Conservation (phyloP, 768 basidiomycete species). For the Pholiota conissans region DNA sequence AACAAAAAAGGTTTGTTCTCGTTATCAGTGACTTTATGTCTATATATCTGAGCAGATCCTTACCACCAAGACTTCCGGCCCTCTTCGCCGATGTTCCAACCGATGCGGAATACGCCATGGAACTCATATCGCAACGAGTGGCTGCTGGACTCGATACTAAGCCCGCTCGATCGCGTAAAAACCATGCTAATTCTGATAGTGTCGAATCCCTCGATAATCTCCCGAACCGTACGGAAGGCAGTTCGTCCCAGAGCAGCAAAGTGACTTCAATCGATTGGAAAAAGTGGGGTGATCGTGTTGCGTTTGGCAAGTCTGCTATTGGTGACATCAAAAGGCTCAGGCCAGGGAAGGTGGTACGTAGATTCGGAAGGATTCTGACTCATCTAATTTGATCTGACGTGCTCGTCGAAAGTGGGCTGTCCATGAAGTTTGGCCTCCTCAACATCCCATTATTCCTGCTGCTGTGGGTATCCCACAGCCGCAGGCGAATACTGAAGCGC, state of each 20-base stretch:
- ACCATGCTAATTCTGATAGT: conserved; percentile 13
- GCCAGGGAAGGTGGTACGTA: conserved; percentile 33
- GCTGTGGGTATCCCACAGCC: conserved; percentile 21
- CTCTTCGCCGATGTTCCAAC: conserved; percentile 57
- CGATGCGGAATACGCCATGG: conserved; percentile 71
- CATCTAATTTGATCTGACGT: not conserved
- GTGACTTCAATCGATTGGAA: conserved; percentile 44
- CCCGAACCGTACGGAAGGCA: not conserved
- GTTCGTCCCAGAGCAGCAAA: conserved; percentile 2
- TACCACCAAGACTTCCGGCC: conserved; percentile 39
- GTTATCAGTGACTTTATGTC: not conserved
- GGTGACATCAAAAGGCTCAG: conserved; percentile 42
- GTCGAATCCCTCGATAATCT: conserved; percentile 10
- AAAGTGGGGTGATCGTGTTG: conserved; percentile 53
- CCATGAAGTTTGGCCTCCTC: conserved; percentile 20
- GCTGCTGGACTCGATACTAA: conserved; percentile 51
- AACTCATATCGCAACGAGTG: conserved; percentile 61
- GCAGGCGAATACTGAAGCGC: conserved; percentile 21
- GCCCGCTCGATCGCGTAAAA: conserved; percentile 23
- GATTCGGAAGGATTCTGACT: not conserved
- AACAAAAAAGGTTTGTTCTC: conserved; percentile 41
- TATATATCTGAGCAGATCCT: not conserved
- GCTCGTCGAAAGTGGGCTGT: conserved; percentile 18
- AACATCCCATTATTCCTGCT: conserved; percentile 19
- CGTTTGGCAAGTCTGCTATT: conserved; percentile 43